Evolutionary conservation across 352 stramenopile species (phyloP), one percentile per base, ranked within the genome.

Genomic region (Pythium rhizo-oryzae): DNA sequence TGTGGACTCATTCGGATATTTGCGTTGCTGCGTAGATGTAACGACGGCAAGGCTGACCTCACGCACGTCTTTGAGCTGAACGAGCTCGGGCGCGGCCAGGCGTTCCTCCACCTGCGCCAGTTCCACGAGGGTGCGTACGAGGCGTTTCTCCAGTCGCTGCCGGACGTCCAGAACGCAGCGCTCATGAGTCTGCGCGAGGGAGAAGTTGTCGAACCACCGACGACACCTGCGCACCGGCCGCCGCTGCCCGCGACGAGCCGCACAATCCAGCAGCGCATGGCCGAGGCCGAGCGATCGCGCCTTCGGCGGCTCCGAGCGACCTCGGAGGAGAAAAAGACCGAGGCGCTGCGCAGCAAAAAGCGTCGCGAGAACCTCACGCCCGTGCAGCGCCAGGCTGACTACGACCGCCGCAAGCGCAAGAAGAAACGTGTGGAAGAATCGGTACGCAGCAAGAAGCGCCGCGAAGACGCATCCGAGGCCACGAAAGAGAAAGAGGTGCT

Each of bases 21-120:
- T n/a, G n/a, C n/a, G n/a, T n/a, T n/a, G n/a, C n/a, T 90, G 71
- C 28, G 76, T 55, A 90, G 82, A n/a, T 91, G 83, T 69, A 90
- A 86, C 62, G 55, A 87, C 30, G 76, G 76, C 51, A 78, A 79
- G 28, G 56, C 73, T 18, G 82, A 93, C 21, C 54, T 91, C 37
- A 86, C 80, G 11, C 78, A 86, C 51, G 75, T 87, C 6, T 93
- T 90, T 63, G 85, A 91, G 41, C 71, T 80, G 13, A 87, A 77
- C 41, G 85, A 93, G 47, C 44, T 82, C 9, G 85, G 85, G 7
- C 79, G 78, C 21, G 75, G 75, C 0, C 81, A 91, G 64, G 85
- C 85, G 43, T 79, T 93, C 35, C 55, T 87, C 43, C 85, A 93
- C 47, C 54, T 93, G 16, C 82, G 80, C 0, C 80, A 90, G 49